phyloP scores from a whole-genome alignment of 2,329 filamentous ascomycete species.

The Neofusicoccum laricinum region DNA sequence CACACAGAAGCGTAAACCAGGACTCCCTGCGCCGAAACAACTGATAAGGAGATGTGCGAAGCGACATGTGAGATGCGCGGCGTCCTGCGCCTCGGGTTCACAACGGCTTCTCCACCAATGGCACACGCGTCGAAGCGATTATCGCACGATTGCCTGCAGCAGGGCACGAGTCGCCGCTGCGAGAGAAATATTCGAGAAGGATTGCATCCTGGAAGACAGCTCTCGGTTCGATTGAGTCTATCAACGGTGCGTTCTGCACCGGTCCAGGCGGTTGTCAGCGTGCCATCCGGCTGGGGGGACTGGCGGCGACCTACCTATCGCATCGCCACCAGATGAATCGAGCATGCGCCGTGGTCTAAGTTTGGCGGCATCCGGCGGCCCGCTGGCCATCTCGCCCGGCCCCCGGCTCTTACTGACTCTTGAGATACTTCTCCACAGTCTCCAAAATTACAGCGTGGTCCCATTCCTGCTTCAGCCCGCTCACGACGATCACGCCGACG shows the following conservation, averaged over 20 bases:
- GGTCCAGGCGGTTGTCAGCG: neutral
- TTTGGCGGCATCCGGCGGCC: neutral
- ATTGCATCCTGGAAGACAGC: neutral
- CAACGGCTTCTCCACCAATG: neutral
- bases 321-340: neutral
- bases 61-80: neutral
- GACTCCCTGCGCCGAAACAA: neutral
- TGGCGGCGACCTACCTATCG: neutral
- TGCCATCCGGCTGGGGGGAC: neutral
- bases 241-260: neutral
- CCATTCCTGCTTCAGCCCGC: slow-evolving; percentile 71
- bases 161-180: neutral
- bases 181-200: neutral
- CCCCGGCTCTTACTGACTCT: slow-evolving; percentile 1
- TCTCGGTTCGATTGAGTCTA: neutral
- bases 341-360: neutral
- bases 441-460: slow-evolving; percentile 76
- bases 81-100: neutral
- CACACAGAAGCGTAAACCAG: neutral
- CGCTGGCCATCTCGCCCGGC: too few relatives aligned
- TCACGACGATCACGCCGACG: slow-evolving; percentile 72
- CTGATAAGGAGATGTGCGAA: slow-evolving; percentile 9
- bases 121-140: neutral
- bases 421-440: slow-evolving; percentile 56
- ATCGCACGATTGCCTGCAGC: neutral